Percentiles rank a stretch among this genome's conserved stretches.
phyloP scores from a whole-genome alignment of 257 asterid genomes.

The Nicotiana knightiana region DNA sequence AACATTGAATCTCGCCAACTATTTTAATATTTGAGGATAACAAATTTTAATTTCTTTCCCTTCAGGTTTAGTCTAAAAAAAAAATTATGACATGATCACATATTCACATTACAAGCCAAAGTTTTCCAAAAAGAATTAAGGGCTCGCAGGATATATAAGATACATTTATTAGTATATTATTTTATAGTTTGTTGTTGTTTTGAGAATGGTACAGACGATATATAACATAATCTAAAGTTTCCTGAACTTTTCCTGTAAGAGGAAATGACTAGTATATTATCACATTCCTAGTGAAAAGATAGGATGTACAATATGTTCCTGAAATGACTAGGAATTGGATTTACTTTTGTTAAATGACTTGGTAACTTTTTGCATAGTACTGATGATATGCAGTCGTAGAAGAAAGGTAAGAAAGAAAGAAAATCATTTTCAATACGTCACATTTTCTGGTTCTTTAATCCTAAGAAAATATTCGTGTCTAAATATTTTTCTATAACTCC shows the following conservation, averaged over 20 bases:
- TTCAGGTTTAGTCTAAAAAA: neutral
- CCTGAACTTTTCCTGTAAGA: neutral
- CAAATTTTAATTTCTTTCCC: neutral
- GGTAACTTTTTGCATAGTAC: neutral
- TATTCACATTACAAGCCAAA: neutral
- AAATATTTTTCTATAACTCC: too few relatives aligned
- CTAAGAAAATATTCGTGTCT: too few relatives aligned
- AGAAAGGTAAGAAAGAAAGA: neutral
- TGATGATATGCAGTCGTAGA: neutral
- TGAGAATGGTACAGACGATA: neutral
- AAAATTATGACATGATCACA: neutral
- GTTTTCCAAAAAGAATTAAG: too few relatives aligned
- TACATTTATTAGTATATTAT: too few relatives aligned
- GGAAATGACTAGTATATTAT: neutral
- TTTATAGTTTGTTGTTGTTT: too few relatives aligned
- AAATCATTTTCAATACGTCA: neutral
- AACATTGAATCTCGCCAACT: neutral
- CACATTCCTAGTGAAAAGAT: neutral
- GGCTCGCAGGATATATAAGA: too few relatives aligned
- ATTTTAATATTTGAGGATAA: neutral
- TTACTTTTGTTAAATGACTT: neutral
- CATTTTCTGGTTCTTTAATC: too few relatives aligned
- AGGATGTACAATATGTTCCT: neutral
- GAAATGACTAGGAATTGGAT: neutral
- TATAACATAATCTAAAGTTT: neutral